Conservation (phyloP, 345 rosid genomes). For the Ricinus communis region DNA sequence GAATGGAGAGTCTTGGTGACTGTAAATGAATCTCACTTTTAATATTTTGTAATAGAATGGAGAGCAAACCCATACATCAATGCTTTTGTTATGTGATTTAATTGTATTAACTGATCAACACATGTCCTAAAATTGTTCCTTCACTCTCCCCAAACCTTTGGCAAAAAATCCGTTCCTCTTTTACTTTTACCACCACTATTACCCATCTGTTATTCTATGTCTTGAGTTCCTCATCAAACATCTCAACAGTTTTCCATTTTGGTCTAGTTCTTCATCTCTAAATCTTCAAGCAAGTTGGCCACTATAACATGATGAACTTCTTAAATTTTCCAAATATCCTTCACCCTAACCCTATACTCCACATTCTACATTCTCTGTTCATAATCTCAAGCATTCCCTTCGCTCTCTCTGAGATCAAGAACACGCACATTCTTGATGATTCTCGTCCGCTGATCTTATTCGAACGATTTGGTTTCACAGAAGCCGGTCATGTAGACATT, state of each 20-base stretch:
- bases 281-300: too few species aligned
- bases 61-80: too few species aligned
- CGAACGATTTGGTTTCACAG: constrained; percentile 46
- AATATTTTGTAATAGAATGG: too few species aligned
- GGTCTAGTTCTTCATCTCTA: background rate
- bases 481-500: constrained; percentile 34
- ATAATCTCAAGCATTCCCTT: constrained; percentile 32
- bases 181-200: constrained; percentile 20
- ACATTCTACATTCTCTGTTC: constrained; percentile 5
- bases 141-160: constrained; percentile 28
- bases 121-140: constrained; percentile 1
- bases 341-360: background rate
- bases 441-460: constrained; percentile 43
- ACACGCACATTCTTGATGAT: constrained; percentile 38
- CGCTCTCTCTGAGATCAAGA: constrained; percentile 40
- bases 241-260: background rate
- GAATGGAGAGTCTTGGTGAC: too few species aligned
- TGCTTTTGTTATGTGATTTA: too few species aligned
- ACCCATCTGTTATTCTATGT: constrained; percentile 18
- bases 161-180: constrained; percentile 27
- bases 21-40: too few species aligned
- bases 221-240: background rate
- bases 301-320: too few species aligned
- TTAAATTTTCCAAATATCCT: too few species aligned
- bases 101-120: too few species aligned